Evolutionary conservation across 345 rosid species (phyloP), one percentile per base, ranked within the genome.

Genomic region (Rhizophora mangle): DNA sequence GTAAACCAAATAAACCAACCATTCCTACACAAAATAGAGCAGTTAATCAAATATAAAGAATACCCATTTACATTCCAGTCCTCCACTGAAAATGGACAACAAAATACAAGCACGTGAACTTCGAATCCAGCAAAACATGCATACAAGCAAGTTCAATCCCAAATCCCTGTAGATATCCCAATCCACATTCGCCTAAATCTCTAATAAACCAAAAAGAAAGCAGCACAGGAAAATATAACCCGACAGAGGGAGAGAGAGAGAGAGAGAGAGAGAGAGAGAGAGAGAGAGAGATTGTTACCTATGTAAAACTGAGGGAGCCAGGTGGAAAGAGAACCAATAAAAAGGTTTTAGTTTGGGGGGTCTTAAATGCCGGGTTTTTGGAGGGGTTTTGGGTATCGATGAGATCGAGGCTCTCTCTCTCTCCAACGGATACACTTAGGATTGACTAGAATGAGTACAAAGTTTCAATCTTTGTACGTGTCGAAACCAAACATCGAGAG

Each of bases 251-350:
- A 22, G 68, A 54, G 60, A 64, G 46, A 39, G 46, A 39, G 46
- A 22, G 13, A 10, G 9, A 36, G 68, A 60, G 67, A 24, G 68
- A 20, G 65, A 65, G 60, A 68, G 46, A 43, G 49, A 11, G 49
- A 43, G 49, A 13, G 16, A 20, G 56, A 13, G 29, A 29, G 13
- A 49, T 0, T 0, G 62, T 54, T 46, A 74, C 82, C 80, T 67
- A 20, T n/a, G 71, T 30, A 62, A 65, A 64, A 70, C 43, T 56
- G 60, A 55, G 72, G 60, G 71, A 80, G 79, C 77, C 84, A 29
- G 30, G n/a, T 24, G 31, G 69, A 29, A 1, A 39, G 31, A 64
- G 26, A 31, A 21, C 34, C 18, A 1, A 8, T 16, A 13, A 51
- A 49, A 32, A 29, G 24, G 31, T 29, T 62, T 37, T 30, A 10